These are phyloP conservation scores for Hyparrhenia diplandra DNA, from an alignment of 176 grass and related monocot species.

Conservation along the genomic window DNA sequence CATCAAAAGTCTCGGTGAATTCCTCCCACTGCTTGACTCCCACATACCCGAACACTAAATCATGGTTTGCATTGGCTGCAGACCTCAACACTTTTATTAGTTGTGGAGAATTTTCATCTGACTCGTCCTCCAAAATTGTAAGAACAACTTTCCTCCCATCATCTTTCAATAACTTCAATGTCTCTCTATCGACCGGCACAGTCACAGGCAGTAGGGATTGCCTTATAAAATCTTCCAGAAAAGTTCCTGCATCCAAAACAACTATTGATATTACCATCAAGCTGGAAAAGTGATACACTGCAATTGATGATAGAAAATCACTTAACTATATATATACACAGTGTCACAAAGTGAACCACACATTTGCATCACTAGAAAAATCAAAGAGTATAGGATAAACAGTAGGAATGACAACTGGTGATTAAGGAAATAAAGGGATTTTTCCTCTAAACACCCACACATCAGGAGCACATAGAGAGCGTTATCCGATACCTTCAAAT, in stretches of 20 bases:
- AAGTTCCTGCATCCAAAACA: constrained; percentile 43
- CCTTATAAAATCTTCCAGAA: constrained; percentile 84
- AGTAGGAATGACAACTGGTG: background rate
- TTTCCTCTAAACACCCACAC: background rate
- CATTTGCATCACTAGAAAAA: constrained; percentile 7
- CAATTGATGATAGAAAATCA: background rate
- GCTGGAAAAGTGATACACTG: background rate
- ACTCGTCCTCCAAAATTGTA: constrained; percentile 66
- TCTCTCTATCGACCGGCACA: constrained; percentile 64
- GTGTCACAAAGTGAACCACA: background rate
- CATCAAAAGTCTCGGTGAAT: constrained; percentile 67
- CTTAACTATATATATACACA: background rate
- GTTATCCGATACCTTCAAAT: constrained; percentile 58
- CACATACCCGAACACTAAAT: constrained; percentile 86
- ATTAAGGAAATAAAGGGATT: background rate
- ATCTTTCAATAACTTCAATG: constrained; percentile 68
- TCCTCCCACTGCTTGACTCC: constrained; percentile 85
- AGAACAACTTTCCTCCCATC: constrained; percentile 83
- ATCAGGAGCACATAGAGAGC: background rate
- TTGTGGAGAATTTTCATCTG: constrained; percentile 48
- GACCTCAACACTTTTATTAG: constrained; percentile 75
- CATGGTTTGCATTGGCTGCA: constrained; percentile 76
- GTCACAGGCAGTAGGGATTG: constrained; percentile 75
- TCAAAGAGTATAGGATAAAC: background rate
- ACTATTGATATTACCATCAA: constrained; percentile 8